Evolutionary conservation across 164 flowering plant genomes (phyloP).

Genomic region (Kingdonia uniflora): DNA sequence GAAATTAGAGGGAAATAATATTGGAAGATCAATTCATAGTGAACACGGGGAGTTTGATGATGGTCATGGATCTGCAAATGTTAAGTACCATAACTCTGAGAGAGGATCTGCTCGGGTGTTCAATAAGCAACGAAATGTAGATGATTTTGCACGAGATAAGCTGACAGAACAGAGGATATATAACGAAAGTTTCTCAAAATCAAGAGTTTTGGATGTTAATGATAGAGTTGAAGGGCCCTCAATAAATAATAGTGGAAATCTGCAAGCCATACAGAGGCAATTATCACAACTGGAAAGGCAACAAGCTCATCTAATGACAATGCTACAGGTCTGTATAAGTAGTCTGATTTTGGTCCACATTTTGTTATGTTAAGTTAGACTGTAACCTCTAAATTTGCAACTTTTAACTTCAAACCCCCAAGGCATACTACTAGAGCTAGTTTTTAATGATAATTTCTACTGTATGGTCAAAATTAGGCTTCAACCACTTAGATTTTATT

Average conservation of each 20-base stretch:
- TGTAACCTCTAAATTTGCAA: too few species aligned
- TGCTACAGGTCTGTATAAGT: constrained; percentile 67
- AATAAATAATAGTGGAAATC: constrained; percentile 58
- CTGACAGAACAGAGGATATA: constrained; percentile 27
- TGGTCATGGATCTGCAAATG: constrained; percentile 20
- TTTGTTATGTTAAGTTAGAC: too few species aligned
- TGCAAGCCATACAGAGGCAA: constrained; percentile 90
- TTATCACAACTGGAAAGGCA: constrained; percentile 81
- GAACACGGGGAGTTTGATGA: constrained; percentile 27
- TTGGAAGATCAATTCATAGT: constrained; percentile 21
- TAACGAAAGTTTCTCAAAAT: constrained; percentile 37
- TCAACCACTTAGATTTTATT: too few species aligned
- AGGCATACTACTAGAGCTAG: too few species aligned
- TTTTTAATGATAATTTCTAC: too few species aligned
- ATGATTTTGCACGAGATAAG: constrained; percentile 26
- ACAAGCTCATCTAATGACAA: constrained; percentile 80
- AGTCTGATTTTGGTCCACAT: constrained; percentile 5
- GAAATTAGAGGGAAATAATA: constrained; percentile 30
- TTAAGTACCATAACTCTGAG: constrained; percentile 24
- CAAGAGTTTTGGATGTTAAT: constrained; percentile 28
- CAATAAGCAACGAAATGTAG: constrained; percentile 24
- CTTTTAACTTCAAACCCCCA: too few species aligned
- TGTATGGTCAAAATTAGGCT: too few species aligned
- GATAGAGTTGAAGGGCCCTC: constrained; percentile 44
- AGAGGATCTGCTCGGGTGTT: constrained; percentile 24